phyloP scores from a whole-genome alignment of 192 early-diverging fungal genomes.

The Coemansia sp. region DNA sequence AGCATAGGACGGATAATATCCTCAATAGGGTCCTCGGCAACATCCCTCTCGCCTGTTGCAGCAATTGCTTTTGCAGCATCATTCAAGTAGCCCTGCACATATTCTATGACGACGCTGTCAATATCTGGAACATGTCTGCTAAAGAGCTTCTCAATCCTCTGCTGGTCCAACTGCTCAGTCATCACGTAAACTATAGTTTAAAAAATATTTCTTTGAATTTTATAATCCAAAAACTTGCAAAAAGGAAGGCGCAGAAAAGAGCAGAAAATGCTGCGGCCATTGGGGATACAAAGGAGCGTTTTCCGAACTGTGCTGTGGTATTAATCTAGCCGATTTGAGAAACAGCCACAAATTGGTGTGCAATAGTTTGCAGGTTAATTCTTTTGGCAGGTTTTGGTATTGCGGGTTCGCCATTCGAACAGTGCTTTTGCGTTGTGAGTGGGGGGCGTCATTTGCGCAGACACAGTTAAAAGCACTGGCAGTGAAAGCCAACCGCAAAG shows the following conservation, averaged over 20 bases:
- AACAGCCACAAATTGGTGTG: no score
- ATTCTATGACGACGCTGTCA: slow-evolving; percentile 75
- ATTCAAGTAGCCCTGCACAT: slow-evolving; percentile 70
- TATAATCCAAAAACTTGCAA: slow-evolving; percentile 10
- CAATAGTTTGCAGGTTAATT: no score
- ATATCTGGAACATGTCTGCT: slow-evolving; percentile 66
- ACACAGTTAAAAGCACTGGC: no score
- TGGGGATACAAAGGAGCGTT: neutral
- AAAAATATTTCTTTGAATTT: slow-evolving; percentile 1
- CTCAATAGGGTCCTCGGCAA: slow-evolving; percentile 43
- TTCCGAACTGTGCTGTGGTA: neutral
- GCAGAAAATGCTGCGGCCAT: neutral
- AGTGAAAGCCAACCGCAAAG: no score
- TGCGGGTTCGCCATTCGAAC: no score
- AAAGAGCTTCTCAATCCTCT: slow-evolving; percentile 43
- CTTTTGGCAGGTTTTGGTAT: no score
- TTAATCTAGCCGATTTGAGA: neutral
- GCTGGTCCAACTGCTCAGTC: slow-evolving; percentile 42
- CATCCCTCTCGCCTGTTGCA: slow-evolving; percentile 25
- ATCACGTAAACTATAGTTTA: slow-evolving; percentile 9
- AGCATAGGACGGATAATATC: slow-evolving; percentile 70
- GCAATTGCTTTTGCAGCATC: slow-evolving; percentile 52
- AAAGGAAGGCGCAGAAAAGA: neutral
- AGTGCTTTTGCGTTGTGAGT: no score
- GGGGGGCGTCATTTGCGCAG: no score